These are phyloP conservation scores for Claviceps monticola DNA, from an alignment of 2,329 filamentous ascomycete genomes.

Conservation along the genomic window DNA sequence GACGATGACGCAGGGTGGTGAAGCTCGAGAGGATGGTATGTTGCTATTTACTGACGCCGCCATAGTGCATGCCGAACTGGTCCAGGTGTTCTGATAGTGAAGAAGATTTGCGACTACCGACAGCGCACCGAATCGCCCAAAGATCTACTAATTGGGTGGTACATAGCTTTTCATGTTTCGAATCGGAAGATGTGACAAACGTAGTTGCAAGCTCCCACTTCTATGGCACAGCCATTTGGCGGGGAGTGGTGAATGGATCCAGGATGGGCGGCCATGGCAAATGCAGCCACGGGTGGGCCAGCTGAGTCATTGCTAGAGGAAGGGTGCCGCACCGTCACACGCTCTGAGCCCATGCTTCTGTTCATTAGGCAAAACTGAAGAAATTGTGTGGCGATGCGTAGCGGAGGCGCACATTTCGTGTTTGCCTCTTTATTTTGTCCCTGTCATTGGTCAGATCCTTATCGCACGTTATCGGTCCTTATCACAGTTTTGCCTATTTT, in stretches of 20 bases:
- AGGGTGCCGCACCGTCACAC: too few species aligned
- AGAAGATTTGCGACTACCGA: neutral
- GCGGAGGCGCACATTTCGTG: too few species aligned
- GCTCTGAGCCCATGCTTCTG: too few species aligned
- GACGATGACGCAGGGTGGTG: neutral
- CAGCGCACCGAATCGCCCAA: neutral
- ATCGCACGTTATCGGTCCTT: too few species aligned
- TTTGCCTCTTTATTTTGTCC: too few species aligned
- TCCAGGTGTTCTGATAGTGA: neutral
- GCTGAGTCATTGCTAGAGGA: too few species aligned
- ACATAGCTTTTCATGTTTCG: neutral
- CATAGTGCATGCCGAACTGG: neutral
- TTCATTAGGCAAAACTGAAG: too few species aligned
- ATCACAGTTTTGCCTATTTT: too few species aligned
- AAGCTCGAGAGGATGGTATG: neutral
- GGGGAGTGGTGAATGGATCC: neutral
- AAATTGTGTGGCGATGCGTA: too few species aligned
- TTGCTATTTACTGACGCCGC: constrained; percentile 1
- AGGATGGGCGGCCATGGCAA: too few species aligned
- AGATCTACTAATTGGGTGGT: neutral
- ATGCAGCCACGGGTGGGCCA: too few species aligned
- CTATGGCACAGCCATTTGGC: neutral
- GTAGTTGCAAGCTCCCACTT: neutral
- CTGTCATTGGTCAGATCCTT: too few species aligned
- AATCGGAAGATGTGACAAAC: neutral